These are phyloP conservation scores for Corymbia calophylla DNA, from an alignment of 441 rosid species.

Conservation along the genomic window DNA sequence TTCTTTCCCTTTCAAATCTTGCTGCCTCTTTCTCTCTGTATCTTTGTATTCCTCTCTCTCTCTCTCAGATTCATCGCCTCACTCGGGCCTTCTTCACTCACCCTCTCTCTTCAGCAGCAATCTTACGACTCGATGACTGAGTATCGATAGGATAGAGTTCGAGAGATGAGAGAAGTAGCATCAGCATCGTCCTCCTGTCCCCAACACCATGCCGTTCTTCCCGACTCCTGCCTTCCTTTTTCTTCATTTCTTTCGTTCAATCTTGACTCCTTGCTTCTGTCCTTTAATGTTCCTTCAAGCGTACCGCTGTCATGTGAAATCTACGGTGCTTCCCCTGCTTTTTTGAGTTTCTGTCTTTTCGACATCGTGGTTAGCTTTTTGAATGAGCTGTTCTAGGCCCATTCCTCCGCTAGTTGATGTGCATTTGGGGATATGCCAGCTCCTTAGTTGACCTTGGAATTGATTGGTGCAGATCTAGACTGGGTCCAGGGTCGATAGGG, in stretches of 20 bases:
- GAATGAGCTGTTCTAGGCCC: not conserved
- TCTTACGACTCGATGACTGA: rapidly evolving
- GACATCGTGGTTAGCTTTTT: not conserved
- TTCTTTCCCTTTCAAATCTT: no score
- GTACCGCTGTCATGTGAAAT: not conserved
- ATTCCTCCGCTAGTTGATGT: not conserved
- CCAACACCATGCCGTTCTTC: not conserved
- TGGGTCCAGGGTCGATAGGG: rapidly evolving
- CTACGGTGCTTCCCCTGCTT: not conserved
- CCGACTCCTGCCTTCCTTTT: not conserved
- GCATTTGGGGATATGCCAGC: not conserved
- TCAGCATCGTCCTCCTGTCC: not conserved
- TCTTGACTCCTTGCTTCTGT: not conserved
- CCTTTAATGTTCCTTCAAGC: not conserved
- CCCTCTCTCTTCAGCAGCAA: not conserved
- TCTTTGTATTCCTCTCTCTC: not conserved
- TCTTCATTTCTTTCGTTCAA: not conserved
- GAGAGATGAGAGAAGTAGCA: not conserved
- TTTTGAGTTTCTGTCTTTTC: not conserved
- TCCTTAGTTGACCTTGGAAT: not conserved
- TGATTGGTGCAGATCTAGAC: not conserved
- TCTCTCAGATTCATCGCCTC: not conserved
- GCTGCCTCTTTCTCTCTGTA: no score
- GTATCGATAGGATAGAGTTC: not conserved
- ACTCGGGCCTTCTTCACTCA: not conserved